Base-by-base conservation (phyloP, 768 basidiomycete species). In the Lentinula raphanica region DNA sequence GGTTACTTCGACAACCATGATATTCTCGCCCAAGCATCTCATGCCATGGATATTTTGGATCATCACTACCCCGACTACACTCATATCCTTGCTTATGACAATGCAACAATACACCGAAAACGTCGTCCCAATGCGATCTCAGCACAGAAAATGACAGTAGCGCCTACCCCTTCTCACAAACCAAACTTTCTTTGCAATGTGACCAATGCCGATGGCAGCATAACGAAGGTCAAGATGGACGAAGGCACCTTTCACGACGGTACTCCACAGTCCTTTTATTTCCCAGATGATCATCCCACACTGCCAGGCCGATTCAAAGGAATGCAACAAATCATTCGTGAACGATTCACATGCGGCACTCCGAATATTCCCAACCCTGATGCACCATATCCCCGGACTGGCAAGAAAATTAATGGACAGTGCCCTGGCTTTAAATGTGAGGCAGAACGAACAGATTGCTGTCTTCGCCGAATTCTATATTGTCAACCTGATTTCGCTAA, bases 401-500 rank as follows among this genome's bases (percentile, higher is more conserved):
- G n/a, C n/a, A n/a, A n/a, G n/a, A n/a, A n/a, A n/a, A n/a, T n/a
- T n/a, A n/a, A n/a, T n/a, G n/a, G n/a, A n/a, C n/a, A n/a, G n/a
- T n/a, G n/a, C n/a, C n/a, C n/a, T n/a, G 23, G 13, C 25, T 51
- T 66, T 60, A 62, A 64, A 42, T 68, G 69, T 45, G 7, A 51
- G 5, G 13, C 39, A 15, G 49, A 45, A 15, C 8, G 6, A 3
- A 51, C 36, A 19, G 36, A 57, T 35, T 69, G 68, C 60, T 69
- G 69, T 61, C 63, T 60, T 50, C 65, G 63, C 3, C 58, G 68
- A 2, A 31, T 68, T n/a, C 70, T 70, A 8, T 71, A 46, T 63
- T 65, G 62, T 35, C 59, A 71, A 49, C 67, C 68, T 2, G 73
- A 76, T 59, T 76, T 76, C 49, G 60, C 55, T 1, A 53, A 64